Base-by-base conservation (phyloP, 179 eudicot genomes). In the Amaranthus tricolor region DNA sequence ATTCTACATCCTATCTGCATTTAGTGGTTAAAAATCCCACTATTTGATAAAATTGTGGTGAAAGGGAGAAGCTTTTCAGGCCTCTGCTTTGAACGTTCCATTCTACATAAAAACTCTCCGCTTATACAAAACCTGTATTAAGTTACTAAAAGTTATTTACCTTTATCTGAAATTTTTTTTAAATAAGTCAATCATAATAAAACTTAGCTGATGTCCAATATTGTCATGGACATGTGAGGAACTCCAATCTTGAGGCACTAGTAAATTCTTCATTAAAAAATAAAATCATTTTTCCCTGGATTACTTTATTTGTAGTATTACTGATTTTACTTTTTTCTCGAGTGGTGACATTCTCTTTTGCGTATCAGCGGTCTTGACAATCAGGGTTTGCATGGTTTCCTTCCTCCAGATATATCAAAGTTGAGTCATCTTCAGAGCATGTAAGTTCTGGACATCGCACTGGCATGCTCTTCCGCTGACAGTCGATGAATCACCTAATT, bases 341-440 rank as follows among this genome's bases (percentile, higher is more conserved):
- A 24, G 48, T 77, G 59, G 69, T 31, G 31, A 54, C 54, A 63
- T 62, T 52, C 61, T 52, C 68, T 50, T 59, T 75, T 74, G n/a
- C 77, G 82, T 74, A 68, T 80, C 89, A 95, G 99, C 61, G 96
- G 87, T 75, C 96, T 95, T 62, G 99, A 89, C 87, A 90, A 90
- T 77, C 99, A 95, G 82, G 99, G 97, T 76, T 80, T 95, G 80
- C 88, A 88, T 51, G 99, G 99, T 62, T 87, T 77, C 83, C 85
- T 95, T 80, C 97, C 96, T 68, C 80, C 73, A 15, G 95, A 87
- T 76, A 79, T 89, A 71, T 95, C 97, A 24, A 83, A 78, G 66
- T 83, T 95, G 80, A 85, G 75, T 79, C 91, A 89, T 85, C 88
- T 95, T 43, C 96, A 90, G 76, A 90, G 86, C 89, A 85, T 95